These are phyloP conservation scores for Corymbia maculata DNA, from an alignment of 345 rosid genomes.

Conservation along the genomic window DNA sequence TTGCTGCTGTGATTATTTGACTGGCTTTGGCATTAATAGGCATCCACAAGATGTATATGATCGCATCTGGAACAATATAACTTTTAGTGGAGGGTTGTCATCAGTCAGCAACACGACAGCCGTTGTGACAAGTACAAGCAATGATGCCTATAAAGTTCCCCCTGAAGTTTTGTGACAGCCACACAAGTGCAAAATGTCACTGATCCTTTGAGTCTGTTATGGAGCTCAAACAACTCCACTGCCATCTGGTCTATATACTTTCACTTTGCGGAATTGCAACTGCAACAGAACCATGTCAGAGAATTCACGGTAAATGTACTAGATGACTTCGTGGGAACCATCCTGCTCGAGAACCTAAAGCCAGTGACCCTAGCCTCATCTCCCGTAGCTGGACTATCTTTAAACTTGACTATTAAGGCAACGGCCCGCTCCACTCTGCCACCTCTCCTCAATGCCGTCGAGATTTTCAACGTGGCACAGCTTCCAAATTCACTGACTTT, in stretches of 20 bases:
- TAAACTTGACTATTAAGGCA: fast-evolving
- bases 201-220: fast-evolving
- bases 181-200: neutral
- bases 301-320: neutral
- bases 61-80: fast-evolving
- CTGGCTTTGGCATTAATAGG: neutral
- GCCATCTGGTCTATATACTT: neutral
- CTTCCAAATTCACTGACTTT: constrained; percentile 3
- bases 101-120: neutral
- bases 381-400: too few species aligned
- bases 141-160: neutral
- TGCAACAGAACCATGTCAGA: neutral
- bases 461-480: constrained; percentile 12
- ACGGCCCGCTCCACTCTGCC: neutral
- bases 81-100: neutral
- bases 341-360: neutral
- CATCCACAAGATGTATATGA: neutral
- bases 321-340: fast-evolving
- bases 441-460: constrained; percentile 29
- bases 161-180: neutral
- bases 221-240: neutral
- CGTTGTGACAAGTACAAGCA: neutral
- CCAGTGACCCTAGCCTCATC: neutral
- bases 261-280: constrained; percentile 9
- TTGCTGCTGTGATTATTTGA: neutral